These are phyloP conservation scores for Anthracocystis walkeri DNA, from an alignment of 1,284 basidiomycete genomes.

Conservation along the genomic window DNA sequence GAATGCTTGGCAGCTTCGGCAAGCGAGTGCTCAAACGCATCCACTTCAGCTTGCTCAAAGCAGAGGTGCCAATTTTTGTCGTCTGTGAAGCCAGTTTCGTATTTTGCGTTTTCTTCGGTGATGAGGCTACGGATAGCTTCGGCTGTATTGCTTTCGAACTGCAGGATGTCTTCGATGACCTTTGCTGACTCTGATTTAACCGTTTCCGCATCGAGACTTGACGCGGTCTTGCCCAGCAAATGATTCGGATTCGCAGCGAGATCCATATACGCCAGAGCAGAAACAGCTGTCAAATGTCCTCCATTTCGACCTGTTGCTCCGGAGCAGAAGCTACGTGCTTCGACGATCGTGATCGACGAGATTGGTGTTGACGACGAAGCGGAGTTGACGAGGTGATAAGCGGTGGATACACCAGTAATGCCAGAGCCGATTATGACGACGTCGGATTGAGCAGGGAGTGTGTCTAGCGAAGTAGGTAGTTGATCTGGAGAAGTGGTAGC, in stretches of 20 bases:
- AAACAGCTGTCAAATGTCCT: slow-evolving; percentile 55
- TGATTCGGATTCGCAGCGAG: slow-evolving; percentile 45
- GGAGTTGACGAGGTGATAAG: slow-evolving; percentile 41
- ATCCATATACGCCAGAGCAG: slow-evolving; percentile 50
- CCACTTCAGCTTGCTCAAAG: slow-evolving; percentile 34
- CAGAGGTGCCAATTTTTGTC: slow-evolving; percentile 56
- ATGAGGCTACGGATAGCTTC: slow-evolving; percentile 33
- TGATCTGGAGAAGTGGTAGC: slow-evolving; percentile 16
- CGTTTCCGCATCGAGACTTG: neutral
- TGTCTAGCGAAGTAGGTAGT: slow-evolving; percentile 8
- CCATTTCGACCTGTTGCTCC: slow-evolving; percentile 61
- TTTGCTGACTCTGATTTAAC: slow-evolving; percentile 2
- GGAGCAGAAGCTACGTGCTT: slow-evolving; percentile 54
- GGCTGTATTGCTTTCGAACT: slow-evolving; percentile 38
- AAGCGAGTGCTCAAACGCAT: slow-evolving; percentile 41
- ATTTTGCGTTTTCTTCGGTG: neutral
- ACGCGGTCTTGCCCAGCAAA: slow-evolving; percentile 8
- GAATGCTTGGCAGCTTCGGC: slow-evolving; percentile 21
- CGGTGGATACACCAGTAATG: slow-evolving; percentile 51
- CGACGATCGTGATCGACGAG: slow-evolving; percentile 33
- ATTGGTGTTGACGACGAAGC: neutral
- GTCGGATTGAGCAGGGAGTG: slow-evolving; percentile 11
- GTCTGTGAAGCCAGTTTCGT: slow-evolving; percentile 29
- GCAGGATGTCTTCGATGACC: slow-evolving; percentile 38
- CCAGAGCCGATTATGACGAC: slow-evolving; percentile 53